A percentile compares a stretch with the other conserved stretches of the same genome.
Conservation (phyloP, 2,329 filamentous ascomycete genomes). For the Mycogone perniciosa region DNA sequence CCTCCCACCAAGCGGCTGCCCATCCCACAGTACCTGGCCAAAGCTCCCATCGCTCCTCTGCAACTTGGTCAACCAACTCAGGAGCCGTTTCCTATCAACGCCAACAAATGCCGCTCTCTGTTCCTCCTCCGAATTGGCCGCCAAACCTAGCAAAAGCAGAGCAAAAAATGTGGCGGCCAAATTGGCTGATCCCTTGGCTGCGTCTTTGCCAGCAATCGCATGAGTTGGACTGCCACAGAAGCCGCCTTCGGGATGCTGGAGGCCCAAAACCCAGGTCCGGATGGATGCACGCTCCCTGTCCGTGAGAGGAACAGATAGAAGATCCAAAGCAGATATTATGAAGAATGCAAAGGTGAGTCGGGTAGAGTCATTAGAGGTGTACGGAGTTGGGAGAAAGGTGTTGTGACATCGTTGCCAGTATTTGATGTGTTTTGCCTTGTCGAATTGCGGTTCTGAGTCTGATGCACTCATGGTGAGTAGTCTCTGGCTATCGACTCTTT, state of each 20-base stretch:
- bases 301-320: slow-evolving; percentile 61
- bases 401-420: slow-evolving; percentile 91
- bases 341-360: slow-evolving; percentile 89
- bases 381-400: slow-evolving; percentile 71
- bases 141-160: slow-evolving; percentile 60
- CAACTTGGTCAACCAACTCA: slow-evolving; percentile 68
- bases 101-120: slow-evolving; percentile 46
- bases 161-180: slow-evolving; percentile 87
- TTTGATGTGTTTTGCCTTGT: slow-evolving; percentile 66
- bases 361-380: slow-evolving; percentile 84
- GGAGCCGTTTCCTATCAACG: slow-evolving; percentile 60
- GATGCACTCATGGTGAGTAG: not conserved
- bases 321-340: slow-evolving; percentile 75
- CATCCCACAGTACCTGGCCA: slow-evolving; percentile 65
- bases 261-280: slow-evolving; percentile 74
- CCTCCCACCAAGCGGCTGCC: slow-evolving; percentile 63
- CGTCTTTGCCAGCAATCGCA: slow-evolving; percentile 35
- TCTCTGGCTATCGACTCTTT: not conserved
- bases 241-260: slow-evolving; percentile 79
- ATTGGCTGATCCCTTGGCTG: slow-evolving; percentile 52
- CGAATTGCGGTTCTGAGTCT: slow-evolving; percentile 32
- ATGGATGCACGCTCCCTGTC: slow-evolving; percentile 38
- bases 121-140: slow-evolving; percentile 34
- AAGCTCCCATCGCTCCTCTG: slow-evolving; percentile 87
- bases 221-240: slow-evolving; percentile 82